Evolutionary conservation across 805 yeast species (phyloP), one percentile per base, ranked within the genome.

Genomic region (Starmerella stigmatis): DNA sequence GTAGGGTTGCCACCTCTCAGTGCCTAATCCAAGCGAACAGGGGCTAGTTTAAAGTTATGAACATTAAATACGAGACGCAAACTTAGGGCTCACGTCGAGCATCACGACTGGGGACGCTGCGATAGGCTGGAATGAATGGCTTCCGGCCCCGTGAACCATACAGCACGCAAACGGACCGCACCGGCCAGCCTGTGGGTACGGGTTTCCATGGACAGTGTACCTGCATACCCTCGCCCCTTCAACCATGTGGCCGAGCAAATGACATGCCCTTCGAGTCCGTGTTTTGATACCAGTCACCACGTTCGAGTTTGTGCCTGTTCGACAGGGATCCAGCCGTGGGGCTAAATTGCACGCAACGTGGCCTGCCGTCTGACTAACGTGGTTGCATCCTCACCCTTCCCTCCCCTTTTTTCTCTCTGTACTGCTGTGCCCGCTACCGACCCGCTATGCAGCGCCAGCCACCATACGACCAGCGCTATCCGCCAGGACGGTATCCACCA

Each of bases 401-500:
- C 31, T 36, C 31, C 41, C 28, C 19, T 26, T 38, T 38, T 33
- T 29, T 11, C 39, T 39, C 22, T 52, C 36, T 25, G 25, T 11
- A 43, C 42, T 46, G 36, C 35, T 28, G 9, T 29, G 15, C 17
- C 31, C 15, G 34, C 17, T 15, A 13, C 4, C 15, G 11, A 21
- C 26, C 37, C 30, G 30, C 15, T 16, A 43, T 43, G 50, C 47
- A 43, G 39, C 34, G 47, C 21, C 50, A 39, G 42, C 50, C 43
- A 33, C 47, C 50, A 19, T 37, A 45, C 33, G 40, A 50, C 43
- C 49, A 36, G 22, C 45, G 49, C 29, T 48, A 48, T 43, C 29
- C 41, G 25, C 47, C 52, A 16, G 40, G 40, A 9, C 40, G 16
- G 22, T 38, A 38, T 19, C 25, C 33, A 19, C 33, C 10, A 12